Evolutionary conservation across 768 basidiomycete species (phyloP).

Genomic region (Suillus fuscotomentosus): DNA sequence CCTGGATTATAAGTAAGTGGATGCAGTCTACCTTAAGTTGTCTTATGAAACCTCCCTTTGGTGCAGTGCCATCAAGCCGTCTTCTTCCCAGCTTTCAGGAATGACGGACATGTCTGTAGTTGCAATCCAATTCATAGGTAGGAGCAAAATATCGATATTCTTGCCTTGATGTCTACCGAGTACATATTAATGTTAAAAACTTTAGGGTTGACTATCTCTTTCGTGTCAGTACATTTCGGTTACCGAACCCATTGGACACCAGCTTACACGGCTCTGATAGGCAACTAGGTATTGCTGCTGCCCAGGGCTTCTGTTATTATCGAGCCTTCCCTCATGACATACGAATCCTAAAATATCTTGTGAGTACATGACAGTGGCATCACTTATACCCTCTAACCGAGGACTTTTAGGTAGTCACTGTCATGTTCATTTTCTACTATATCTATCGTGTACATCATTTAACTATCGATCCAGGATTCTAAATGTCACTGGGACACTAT

Average conservation of each 20-base stretch:
- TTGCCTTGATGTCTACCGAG: not conserved
- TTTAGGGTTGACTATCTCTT: not conserved
- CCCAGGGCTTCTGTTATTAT: not conserved
- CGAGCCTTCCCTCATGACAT: constrained; percentile 5
- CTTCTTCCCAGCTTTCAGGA: not conserved
- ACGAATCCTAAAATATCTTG: constrained; percentile 1
- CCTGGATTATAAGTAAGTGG: not conserved
- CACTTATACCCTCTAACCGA: not conserved
- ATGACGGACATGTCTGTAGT: not conserved
- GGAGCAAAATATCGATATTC: not conserved
- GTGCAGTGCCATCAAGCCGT: not conserved
- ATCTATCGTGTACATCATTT: not conserved
- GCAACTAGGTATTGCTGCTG: not conserved
- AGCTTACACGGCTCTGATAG: not conserved
- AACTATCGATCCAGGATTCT: not conserved
- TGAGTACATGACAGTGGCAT: not conserved
- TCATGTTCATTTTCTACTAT: not conserved
- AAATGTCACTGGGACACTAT: not conserved
- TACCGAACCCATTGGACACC: not conserved
- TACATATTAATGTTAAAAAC: not conserved
- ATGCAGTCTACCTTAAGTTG: not conserved
- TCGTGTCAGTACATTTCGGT: not conserved
- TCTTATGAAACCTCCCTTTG: not conserved
- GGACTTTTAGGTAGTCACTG: not conserved
- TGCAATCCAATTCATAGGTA: not conserved